Conservation (phyloP, 75 land plant species). For the Selaginella tamariscina region DNA sequence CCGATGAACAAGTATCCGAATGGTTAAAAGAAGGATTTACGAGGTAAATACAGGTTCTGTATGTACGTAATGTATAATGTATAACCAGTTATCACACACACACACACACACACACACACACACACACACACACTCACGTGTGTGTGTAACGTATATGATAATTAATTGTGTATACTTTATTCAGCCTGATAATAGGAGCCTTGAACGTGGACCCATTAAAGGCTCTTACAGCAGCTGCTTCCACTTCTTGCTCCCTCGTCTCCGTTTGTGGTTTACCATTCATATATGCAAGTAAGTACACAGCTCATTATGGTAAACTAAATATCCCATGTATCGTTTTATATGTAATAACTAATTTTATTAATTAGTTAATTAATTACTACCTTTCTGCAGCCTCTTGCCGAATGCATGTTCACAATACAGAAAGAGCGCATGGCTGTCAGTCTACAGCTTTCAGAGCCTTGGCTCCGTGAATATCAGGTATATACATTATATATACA, state of each 20-base stretch:
- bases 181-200: constrained; percentile 77
- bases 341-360: too few species aligned
- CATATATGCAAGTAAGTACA: constrained; percentile 62
- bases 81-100: neutral
- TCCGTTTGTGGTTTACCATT: constrained; percentile 82
- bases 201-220: constrained; percentile 58
- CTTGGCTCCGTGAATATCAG: constrained; percentile 99
- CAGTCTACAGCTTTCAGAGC: constrained; percentile 77
- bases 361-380: neutral
- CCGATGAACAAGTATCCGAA: constrained; percentile 15
- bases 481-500: too few species aligned
- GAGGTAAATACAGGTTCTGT: constrained; percentile 31
- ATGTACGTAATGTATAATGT: neutral
- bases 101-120: too few species aligned
- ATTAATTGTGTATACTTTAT: too few species aligned
- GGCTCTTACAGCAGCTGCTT: constrained; percentile 47
- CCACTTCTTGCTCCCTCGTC: constrained; percentile 80
- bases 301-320: too few species aligned
- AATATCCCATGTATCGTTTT: too few species aligned
- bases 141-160: too few species aligned
- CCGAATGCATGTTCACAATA: constrained; percentile 76
- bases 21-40: constrained; percentile 86
- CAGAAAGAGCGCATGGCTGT: constrained; percentile 66
- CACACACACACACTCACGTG: too few species aligned
- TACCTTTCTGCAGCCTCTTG: constrained; percentile 59